Percentiles rank a stretch among this genome's conserved stretches.
Conservation (phyloP, 2,329 filamentous ascomycete genomes). For the Thermothelomyces thermophilus region DNA sequence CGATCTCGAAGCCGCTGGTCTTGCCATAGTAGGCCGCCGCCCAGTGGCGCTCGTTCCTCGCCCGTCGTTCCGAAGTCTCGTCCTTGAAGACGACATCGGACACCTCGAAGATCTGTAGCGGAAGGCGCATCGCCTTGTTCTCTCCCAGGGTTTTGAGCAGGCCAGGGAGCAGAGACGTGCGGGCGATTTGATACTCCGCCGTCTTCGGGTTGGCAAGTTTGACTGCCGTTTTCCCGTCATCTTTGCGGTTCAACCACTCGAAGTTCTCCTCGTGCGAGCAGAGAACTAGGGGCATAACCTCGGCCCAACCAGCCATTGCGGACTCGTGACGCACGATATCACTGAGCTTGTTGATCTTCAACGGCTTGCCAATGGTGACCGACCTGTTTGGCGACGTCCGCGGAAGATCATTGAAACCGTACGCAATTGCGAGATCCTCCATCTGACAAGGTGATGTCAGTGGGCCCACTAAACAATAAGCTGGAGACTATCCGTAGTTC, state of each 20-base stretch:
- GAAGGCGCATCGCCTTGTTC: conserved; percentile 82
- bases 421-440: conserved; percentile 95
- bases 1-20: conserved; percentile 87
- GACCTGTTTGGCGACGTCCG: conserved; percentile 80
- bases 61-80: conserved; percentile 66
- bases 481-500: neutral
- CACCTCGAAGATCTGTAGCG: conserved; percentile 88
- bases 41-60: conserved; percentile 89
- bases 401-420: conserved; percentile 95
- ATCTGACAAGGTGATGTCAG: conserved; percentile 42
- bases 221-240: conserved; percentile 77
- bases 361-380: conserved; percentile 76
- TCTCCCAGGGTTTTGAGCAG: conserved; percentile 89
- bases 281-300: conserved; percentile 92
- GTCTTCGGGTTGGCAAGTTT: conserved; percentile 90
- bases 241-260: conserved; percentile 82
- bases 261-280: conserved; percentile 99
- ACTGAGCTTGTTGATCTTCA: conserved; percentile 87
- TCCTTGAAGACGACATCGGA: conserved; percentile 93
- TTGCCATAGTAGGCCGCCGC: conserved; percentile 95
- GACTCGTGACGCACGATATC: conserved; percentile 87
- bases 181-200: conserved; percentile 85
- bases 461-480: neutral
- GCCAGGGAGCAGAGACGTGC: conserved; percentile 78
- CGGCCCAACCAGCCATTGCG: conserved; percentile 91